phyloP scores from a whole-genome alignment of 2,329 filamentous ascomycete species.

The Neonectria sp. region DNA sequence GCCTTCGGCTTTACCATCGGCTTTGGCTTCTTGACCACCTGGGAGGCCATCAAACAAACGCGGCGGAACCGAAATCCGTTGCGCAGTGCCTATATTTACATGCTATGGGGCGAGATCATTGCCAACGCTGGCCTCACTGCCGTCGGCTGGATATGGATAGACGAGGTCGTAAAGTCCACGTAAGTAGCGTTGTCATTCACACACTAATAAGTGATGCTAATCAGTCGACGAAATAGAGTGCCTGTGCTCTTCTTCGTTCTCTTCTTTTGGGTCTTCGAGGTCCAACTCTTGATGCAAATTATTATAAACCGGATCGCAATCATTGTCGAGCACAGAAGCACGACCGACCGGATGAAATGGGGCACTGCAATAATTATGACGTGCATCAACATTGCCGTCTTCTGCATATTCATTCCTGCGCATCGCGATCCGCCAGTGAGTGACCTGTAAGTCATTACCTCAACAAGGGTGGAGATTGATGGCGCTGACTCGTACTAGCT shows the following conservation, averaged over 20 bases:
- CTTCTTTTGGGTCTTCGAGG: conserved; percentile 60
- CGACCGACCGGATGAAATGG: conserved; percentile 62
- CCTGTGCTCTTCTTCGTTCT: conserved; percentile 55
- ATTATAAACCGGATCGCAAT: conserved; percentile 69
- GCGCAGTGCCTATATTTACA: conserved; percentile 58
- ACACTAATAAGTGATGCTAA: background rate
- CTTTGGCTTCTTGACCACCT: conserved; percentile 58
- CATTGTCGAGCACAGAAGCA: conserved; percentile 59
- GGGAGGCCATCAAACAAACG: conserved; percentile 60
- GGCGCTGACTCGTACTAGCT: conserved; percentile 36
- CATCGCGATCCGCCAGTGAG: conserved; percentile 57
- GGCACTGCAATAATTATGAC: conserved; percentile 61
- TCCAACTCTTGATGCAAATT: conserved; percentile 68
- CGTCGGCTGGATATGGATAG: conserved; percentile 57
- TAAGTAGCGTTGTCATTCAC: conserved; percentile 22
- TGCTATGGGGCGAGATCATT: conserved; percentile 62
- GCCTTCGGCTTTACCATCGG: conserved; percentile 55
- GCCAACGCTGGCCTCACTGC: conserved; percentile 57
- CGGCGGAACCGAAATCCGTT: conserved; percentile 53
- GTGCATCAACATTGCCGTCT: conserved; percentile 67
- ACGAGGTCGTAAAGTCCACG: conserved; percentile 52
- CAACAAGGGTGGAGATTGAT: too few relatives aligned
- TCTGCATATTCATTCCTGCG: conserved; percentile 68
- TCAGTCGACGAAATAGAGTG: conserved; percentile 38
- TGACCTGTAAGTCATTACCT: conserved; percentile 45